Conservation (phyloP, 1,284 basidiomycete species). For the Ceratobasidium theobromae region DNA sequence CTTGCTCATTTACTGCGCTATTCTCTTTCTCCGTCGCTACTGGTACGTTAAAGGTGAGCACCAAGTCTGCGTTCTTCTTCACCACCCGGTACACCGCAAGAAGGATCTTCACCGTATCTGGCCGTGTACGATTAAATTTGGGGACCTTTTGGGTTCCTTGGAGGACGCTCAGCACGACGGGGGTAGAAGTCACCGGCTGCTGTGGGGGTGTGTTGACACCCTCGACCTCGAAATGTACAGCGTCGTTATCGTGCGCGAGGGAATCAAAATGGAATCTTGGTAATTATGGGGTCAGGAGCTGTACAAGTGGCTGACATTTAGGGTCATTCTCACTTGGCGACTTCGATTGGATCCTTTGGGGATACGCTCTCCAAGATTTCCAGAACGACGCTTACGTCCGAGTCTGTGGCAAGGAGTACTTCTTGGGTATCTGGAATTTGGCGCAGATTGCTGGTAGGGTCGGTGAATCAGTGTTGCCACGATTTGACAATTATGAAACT, state of each 20-base stretch:
- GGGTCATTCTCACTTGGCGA: constrained; percentile 59
- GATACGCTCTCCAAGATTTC: constrained; percentile 83
- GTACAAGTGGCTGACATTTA: not conserved
- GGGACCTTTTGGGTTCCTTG: constrained; percentile 67
- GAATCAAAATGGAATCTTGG: constrained; percentile 88
- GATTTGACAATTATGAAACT: constrained; percentile 42
- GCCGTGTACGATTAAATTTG: constrained; percentile 68
- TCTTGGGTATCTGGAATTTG: constrained; percentile 98
- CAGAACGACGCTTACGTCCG: constrained; percentile 76
- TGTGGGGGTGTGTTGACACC: constrained; percentile 43
- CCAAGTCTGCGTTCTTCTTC: constrained; percentile 70
- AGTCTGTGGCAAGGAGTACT: constrained; percentile 77
- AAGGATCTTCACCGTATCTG: constrained; percentile 72
- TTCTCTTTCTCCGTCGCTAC: constrained; percentile 47
- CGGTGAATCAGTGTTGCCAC: constrained; percentile 8
- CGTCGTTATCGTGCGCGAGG: constrained; percentile 89
- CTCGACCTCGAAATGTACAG: constrained; percentile 54
- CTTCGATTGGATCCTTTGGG: constrained; percentile 57
- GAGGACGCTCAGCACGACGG: constrained; percentile 52
- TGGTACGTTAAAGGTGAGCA: constrained; percentile 81
- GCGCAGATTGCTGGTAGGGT: constrained; percentile 68
- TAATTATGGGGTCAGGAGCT: not conserved
- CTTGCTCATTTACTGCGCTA: constrained; percentile 39
- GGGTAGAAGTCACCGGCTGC: constrained; percentile 52
- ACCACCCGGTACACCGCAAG: constrained; percentile 79